Conservation (phyloP, 352 stramenopile genomes). For the Phytophthora capsici region DNA sequence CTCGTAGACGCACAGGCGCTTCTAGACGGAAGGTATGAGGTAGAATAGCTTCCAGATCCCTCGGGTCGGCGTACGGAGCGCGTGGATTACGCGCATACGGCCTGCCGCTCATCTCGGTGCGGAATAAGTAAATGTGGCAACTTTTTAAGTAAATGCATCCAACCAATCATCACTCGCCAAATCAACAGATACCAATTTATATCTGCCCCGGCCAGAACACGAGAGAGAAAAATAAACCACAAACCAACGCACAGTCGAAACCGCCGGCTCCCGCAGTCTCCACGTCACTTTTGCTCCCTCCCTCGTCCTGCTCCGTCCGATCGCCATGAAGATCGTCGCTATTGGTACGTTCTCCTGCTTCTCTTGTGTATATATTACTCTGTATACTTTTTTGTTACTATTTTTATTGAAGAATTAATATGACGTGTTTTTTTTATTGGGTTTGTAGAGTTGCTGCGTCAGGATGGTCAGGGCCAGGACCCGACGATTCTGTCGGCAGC, state of each 20-base stretch:
- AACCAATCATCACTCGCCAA: constrained; percentile 32
- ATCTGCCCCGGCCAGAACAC: constrained; percentile 24
- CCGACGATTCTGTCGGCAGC: constrained; percentile 67
- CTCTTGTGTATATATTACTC: not conserved
- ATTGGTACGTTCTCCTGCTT: constrained; percentile 62
- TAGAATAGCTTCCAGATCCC: constrained; percentile 65
- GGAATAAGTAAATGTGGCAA: constrained; percentile 12
- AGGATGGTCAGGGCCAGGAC: constrained; percentile 64
- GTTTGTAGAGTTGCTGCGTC: constrained; percentile 67
- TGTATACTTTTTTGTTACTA: not conserved
- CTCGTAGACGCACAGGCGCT: constrained; percentile 22
- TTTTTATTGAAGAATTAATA: not conserved
- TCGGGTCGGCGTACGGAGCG: constrained; percentile 50
- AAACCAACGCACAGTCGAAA: constrained; percentile 39
- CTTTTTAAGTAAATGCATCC: constrained; percentile 11
- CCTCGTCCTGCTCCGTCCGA: constrained; percentile 1
- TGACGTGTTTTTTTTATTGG: constrained; percentile 8
- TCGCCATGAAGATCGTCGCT: constrained; percentile 85
- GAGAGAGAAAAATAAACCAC: constrained; percentile 28
- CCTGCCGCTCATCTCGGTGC: constrained; percentile 62
- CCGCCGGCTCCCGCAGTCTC: constrained; percentile 23
- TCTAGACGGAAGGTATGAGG: constrained; percentile 64
- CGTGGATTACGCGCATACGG: constrained; percentile 69
- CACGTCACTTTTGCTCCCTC: not conserved
- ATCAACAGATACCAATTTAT: constrained; percentile 4